A percentile compares a stretch with the other conserved stretches of the same genome.
These are phyloP conservation scores for Cystofilobasidium macerans DNA, from an alignment of 768 basidiomycete species.

Conservation along the genomic window DNA sequence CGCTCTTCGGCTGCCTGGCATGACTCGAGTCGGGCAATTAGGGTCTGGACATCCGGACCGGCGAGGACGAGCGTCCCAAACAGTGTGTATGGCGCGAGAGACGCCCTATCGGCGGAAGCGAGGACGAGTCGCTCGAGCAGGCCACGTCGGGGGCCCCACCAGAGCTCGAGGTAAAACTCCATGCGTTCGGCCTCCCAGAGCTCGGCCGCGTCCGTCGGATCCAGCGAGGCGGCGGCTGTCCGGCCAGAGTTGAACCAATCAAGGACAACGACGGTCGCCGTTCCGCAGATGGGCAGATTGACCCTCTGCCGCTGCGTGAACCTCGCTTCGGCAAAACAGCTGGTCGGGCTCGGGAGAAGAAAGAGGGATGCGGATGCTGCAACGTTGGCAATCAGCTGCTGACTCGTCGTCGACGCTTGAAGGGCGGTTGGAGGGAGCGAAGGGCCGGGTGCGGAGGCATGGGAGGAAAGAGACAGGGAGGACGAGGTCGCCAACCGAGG, in stretches of 20 bases:
- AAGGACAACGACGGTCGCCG: constrained; percentile 16
- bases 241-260: constrained; percentile 23
- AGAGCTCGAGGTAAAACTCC: constrained; percentile 24
- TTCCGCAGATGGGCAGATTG: constrained; percentile 21
- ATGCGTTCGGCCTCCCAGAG: constrained; percentile 23
- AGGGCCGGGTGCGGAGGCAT: no score
- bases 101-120: background rate
- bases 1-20: constrained; percentile 16
- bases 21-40: constrained; percentile 8
- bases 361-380: constrained; percentile 9
- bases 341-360: constrained; percentile 20
- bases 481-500: background rate
- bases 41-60: constrained; percentile 15
- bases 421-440: background rate
- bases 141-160: constrained; percentile 17
- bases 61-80: constrained; percentile 19
- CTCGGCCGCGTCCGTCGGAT: background rate
- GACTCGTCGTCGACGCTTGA: constrained; percentile 4
- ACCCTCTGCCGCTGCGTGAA: constrained; percentile 25
- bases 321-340: constrained; percentile 14
- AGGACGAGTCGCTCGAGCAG: constrained; percentile 20
- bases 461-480: no score
- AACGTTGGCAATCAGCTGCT: constrained; percentile 14
- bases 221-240: background rate
- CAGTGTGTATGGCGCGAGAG: constrained; percentile 16